Base-by-base conservation (phyloP, 805 yeast species). In the Saitoella complicata region DNA sequence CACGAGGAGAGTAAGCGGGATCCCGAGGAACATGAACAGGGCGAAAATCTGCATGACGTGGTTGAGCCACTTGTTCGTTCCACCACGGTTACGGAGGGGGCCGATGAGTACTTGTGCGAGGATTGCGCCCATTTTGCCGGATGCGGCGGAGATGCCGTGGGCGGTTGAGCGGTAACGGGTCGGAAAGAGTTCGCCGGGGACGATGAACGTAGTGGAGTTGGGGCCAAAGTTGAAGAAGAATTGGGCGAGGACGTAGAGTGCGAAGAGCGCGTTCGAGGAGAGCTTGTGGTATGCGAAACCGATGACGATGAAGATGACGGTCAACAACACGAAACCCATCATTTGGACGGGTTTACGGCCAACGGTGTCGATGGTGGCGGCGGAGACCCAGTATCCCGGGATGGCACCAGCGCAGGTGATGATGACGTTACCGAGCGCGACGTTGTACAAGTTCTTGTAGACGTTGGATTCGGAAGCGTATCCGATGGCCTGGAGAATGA, bases 21-120 rank as follows among this genome's bases (percentile, higher is more conserved):
- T 55, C 69, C 95, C 95, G 42, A 78, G 53, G 66, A 85, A 70
- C 95, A 85, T 85, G 74, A 85, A 85, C 45, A 85, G 70, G 13
- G 95, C 94, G 62, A 81, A 85, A 61, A 85, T 84, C 69, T 85
- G 86, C 93, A 85, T 84, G 53, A 85, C 94, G 55, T 85, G 94
- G 39, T 85, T 84, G 63, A 84, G 72, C 79, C 75, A 84, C 76
- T 94, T 84, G 67, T 76, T 74, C 35, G 60, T 60, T 42, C 67
- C 65, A 51, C 75, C 72, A 64, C 80, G 88, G 71, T 80, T 70
- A 46, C 78, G 71, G 57, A 85, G 72, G 51, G 94, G 83, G 72
- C 95, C 56, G 37, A 53, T 51, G 30, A 53, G 52, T 30, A 39
- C 33, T 46, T 53, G 56, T 7, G 6, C 5, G 9, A 39, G 5